A percentile compares a stretch with the other conserved stretches of the same genome.
phyloP scores from a whole-genome alignment of 2,329 filamentous ascomycete species.

The Penicillium glabrum region DNA sequence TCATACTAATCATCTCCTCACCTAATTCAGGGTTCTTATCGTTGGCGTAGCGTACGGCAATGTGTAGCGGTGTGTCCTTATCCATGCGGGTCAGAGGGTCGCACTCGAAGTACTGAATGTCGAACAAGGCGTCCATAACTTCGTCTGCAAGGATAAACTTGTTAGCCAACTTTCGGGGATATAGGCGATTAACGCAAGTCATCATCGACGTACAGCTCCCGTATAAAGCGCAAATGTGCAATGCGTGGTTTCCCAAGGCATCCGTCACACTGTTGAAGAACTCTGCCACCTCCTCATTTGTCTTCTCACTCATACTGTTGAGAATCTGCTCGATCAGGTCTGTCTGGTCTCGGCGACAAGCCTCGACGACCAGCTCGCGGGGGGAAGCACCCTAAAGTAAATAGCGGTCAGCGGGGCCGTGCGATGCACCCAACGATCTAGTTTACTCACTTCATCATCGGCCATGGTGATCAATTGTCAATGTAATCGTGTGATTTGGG shows the following conservation, averaged over 20 bases:
- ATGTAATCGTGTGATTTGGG: not conserved
- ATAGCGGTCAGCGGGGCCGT: slow-evolving; percentile 4
- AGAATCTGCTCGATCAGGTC: slow-evolving; percentile 78
- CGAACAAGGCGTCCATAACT: slow-evolving; percentile 48
- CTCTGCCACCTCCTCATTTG: slow-evolving; percentile 63
- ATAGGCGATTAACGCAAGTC: not conserved
- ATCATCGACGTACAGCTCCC: slow-evolving; percentile 72
- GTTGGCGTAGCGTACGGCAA: slow-evolving; percentile 47
- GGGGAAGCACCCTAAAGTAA: slow-evolving; percentile 72
- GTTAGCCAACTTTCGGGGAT: not conserved
- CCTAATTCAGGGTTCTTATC: slow-evolving; percentile 47
- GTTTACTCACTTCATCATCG: slow-evolving; percentile 41
- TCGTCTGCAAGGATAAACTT: slow-evolving; percentile 36
- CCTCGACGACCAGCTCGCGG: slow-evolving; percentile 84
- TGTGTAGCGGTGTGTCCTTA: slow-evolving; percentile 48
- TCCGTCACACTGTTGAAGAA: slow-evolving; percentile 86
- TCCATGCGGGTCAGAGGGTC: slow-evolving; percentile 48
- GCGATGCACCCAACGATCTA: too few species aligned
- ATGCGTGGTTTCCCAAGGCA: slow-evolving; percentile 80
- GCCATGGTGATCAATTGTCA: slow-evolving; percentile 33
- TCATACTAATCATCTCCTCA: slow-evolving; percentile 49
- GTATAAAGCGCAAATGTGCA: slow-evolving; percentile 82
- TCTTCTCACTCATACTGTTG: slow-evolving; percentile 57
- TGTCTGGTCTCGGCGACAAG: slow-evolving; percentile 89
- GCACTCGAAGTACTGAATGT: slow-evolving; percentile 50